Evolutionary conservation across 1,284 basidiomycete species (phyloP).

Genomic region (Papiliotrema nemorosa): DNA sequence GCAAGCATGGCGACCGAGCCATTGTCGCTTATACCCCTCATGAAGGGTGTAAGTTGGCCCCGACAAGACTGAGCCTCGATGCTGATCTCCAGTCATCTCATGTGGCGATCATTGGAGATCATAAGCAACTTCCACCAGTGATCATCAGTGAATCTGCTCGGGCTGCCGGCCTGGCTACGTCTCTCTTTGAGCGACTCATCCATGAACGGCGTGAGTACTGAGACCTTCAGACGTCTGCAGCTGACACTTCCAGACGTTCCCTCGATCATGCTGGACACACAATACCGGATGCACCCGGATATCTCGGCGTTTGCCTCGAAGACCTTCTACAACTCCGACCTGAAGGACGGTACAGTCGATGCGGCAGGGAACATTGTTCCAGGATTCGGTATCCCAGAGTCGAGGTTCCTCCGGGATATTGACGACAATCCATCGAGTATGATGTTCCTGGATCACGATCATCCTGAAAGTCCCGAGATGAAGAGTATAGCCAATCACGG

Average conservation of each 20-base stretch:
- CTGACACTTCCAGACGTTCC: conserved; percentile 55
- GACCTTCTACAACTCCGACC: conserved; percentile 71
- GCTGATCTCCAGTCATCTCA: conserved; percentile 61
- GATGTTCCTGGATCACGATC: conserved; percentile 72
- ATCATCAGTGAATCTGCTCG: conserved; percentile 70
- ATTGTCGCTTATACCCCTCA: conserved; percentile 75
- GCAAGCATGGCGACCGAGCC: conserved; percentile 95
- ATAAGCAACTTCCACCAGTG: conserved; percentile 92
- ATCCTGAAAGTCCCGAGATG: conserved; percentile 62
- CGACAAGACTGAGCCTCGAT: no score
- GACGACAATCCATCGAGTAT: conserved; percentile 46
- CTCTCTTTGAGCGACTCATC: conserved; percentile 84
- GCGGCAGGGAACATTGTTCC: conserved; percentile 56
- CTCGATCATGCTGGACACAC: conserved; percentile 81
- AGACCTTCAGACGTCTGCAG: not conserved
- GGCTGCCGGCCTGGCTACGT: conserved; percentile 67
- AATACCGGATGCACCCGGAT: conserved; percentile 91
- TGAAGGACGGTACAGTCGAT: conserved; percentile 67
- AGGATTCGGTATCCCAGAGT: conserved; percentile 59
- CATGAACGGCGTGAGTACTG: conserved; percentile 63
- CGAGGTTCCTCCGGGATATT: conserved; percentile 43
- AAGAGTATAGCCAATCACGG: conserved; percentile 68
- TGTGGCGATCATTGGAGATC: conserved; percentile 86
- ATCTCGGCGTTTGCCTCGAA: conserved; percentile 80
- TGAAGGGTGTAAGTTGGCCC: conserved; percentile 69